Base-by-base conservation (phyloP, 1,139 yeast genomes). In the Candida tropicalis region DNA sequence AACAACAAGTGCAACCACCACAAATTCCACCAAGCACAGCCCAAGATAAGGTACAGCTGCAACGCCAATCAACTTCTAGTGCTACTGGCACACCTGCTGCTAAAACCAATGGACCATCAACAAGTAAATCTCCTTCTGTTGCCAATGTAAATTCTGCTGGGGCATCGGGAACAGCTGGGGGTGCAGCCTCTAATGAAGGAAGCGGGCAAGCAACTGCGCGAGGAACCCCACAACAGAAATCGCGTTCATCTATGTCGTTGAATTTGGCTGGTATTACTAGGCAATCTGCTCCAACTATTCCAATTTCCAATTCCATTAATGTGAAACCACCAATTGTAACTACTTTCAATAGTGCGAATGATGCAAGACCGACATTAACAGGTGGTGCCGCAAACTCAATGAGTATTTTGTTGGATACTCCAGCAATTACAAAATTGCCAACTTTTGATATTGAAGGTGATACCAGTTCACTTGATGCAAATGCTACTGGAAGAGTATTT, bases 371-470 rank as follows among this genome's bases (percentile, higher is more conserved):
- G 5, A 84, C 96, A 2, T 68, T 90, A 41, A 76, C 90, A 22
- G 95, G 95, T 38, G 97, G 97, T n/a, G 78, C 82, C 40, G 90
- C 96, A 3, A 77, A 84, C 44, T 69, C 75, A 10, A 28, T 79
- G 70, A 66, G 86, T 78, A 48, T 78, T 78, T 42, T 82, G 77
- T 33, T 74, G 77, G 62, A 83, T 26, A 81, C 93, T 1, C 98
- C 98, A 0, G 90, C 88, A 0, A 63, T 85, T 45, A 71, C 83
- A 34, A 84, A 81, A 50, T 75, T 91, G 41, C 97, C 96, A 11
- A 81, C 85, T 10, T 87, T 85, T 62, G 97, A 89, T 57, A 71
- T 88, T 52, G 53, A 47, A 25, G 55, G 54, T 5, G 52, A 48
- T 13, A 40, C 37, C 20, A 36, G 46, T 13, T 60, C 66, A 16